Conservation (phyloP, 1,284 basidiomycete genomes). For the Trametes sp. region DNA sequence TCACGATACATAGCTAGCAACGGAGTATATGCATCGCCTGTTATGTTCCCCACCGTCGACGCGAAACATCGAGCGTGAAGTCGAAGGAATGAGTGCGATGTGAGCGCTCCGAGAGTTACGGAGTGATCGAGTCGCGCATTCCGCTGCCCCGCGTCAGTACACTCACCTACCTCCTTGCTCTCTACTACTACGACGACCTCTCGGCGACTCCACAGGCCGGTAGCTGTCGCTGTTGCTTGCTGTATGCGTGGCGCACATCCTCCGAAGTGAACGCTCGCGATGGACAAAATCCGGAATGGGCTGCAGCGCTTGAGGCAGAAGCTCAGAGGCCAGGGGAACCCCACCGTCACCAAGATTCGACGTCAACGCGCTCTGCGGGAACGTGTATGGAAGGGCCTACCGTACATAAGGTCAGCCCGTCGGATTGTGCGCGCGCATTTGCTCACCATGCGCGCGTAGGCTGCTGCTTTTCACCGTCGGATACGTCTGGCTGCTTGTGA, state of each 20-base stretch:
- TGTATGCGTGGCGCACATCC: no score
- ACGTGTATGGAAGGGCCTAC: conserved; percentile 28
- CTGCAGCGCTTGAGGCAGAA: conserved; percentile 10
- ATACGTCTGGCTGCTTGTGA: conserved; percentile 75
- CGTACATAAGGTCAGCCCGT: conserved; percentile 19
- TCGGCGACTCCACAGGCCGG: no score
- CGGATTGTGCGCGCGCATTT: neutral
- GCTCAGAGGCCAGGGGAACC: conserved; percentile 32
- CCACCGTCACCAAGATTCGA: conserved; percentile 48
- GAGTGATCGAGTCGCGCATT: neutral
- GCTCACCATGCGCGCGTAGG: conserved; percentile 43
- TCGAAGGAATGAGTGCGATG: neutral
- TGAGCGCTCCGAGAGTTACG: conserved; percentile 15
- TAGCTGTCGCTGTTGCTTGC: no score
- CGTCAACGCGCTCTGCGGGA: conserved; percentile 47
- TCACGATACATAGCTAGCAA: neutral
- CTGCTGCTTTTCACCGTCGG: conserved; percentile 65
- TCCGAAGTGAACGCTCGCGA: neutral
- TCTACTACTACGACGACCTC: neutral
- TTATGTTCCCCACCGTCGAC: no score
- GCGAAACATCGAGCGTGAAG: no score
- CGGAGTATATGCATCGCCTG: no score
- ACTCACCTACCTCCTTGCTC: neutral
- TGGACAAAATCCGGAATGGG: conserved; percentile 5
- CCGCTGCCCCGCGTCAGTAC: neutral